Percentiles rank a stretch among this genome's conserved stretches.
These are phyloP conservation scores for Leccinum solheimii DNA, from an alignment of 1,284 basidiomycete genomes.

Conservation along the genomic window DNA sequence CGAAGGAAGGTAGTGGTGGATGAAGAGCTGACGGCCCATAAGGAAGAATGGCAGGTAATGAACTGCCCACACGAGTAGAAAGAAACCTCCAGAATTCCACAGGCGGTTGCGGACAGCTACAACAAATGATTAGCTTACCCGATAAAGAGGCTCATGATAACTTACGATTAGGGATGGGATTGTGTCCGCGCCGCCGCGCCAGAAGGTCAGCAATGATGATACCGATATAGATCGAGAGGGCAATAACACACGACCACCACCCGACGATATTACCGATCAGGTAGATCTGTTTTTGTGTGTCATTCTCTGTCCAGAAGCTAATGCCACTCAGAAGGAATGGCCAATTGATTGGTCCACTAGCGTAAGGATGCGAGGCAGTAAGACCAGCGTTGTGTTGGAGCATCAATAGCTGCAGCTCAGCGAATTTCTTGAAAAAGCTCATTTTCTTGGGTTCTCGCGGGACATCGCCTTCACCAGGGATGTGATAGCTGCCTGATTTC, in stretches of 20 bases:
- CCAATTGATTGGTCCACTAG: slow-evolving; percentile 94
- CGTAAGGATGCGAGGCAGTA: slow-evolving; percentile 94
- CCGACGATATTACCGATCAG: slow-evolving; percentile 92
- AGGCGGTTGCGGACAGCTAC: slow-evolving; percentile 87
- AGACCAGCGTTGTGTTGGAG: slow-evolving; percentile 97
- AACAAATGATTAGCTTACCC: slow-evolving; percentile 7
- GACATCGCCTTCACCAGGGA: slow-evolving; percentile 28
- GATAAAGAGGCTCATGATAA: slow-evolving; percentile 17
- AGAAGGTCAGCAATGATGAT: slow-evolving; percentile 88
- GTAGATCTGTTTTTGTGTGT: slow-evolving; percentile 90
- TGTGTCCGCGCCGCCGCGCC: slow-evolving; percentile 80
- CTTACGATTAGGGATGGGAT: slow-evolving; percentile 86
- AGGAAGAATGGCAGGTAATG: slow-evolving; percentile 99
- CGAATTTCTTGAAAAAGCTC: slow-evolving; percentile 94
- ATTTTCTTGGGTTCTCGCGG: slow-evolving; percentile 76
- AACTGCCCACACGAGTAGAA: slow-evolving; percentile 90
- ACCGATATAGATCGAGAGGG: slow-evolving; percentile 85
- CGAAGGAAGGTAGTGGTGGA: slow-evolving; percentile 97
- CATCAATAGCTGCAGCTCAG: slow-evolving; percentile 93
- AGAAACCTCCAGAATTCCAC: slow-evolving; percentile 95
- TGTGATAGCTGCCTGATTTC: slow-evolving; percentile 16
- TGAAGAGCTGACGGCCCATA: slow-evolving; percentile 95
- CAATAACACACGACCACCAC: slow-evolving; percentile 93
- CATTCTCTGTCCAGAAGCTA: slow-evolving; percentile 95
- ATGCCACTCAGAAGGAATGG: slow-evolving; percentile 95